Base-by-base conservation (phyloP, 257 asterid genomes). In the Echium plantagineum region DNA sequence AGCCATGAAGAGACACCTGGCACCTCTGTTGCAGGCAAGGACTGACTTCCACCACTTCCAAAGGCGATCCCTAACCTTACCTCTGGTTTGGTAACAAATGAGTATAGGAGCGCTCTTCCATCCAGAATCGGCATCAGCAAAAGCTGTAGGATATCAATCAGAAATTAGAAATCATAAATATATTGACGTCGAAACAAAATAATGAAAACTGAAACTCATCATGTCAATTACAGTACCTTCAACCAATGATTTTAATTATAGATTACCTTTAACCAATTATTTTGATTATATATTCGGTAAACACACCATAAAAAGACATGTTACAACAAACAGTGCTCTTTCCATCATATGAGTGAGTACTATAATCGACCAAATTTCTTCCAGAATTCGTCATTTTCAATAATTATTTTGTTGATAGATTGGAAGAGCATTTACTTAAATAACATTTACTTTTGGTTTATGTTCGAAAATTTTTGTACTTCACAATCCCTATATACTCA, bases 1-100 rank as follows among this genome's bases (percentile, higher is more conserved):
- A 93, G 94, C 97, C 96, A 93, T 53, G 99, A 90, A 57, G 97
- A 86, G 66, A 93, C 97, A 52, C 95, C 97, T 0, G 99, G 99
- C 51, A 89, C 81, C 80, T 93, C 99, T 9, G 97, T 93, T 48
- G 94, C 99, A 55, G 99, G 99, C 62, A 89, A 74, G 63, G 97
- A 83, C 63, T 93, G 95, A 78, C 96, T 86, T 73, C 96, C 96
- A 61, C 99, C 96, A 71, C 90, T 86, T 58, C 99, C 99, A 28
- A 93, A 93, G 52, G 96, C 99, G 59, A 93, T 89, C 53, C 94
- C 94, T 18, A 93, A 76, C 71, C 99, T 81, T 67, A 93, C 89
- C 66, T 93, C 99, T 21, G 99, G 99, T 68, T 88, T 76, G 2
- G 94, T 72, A 57, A 86, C 74, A 70, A 93, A 93, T 16, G 97